Percentiles rank a stretch among this genome's conserved stretches.
Conservation (phyloP, 2,329 filamentous ascomycete species). For the Metarhizium anisopliae region DNA sequence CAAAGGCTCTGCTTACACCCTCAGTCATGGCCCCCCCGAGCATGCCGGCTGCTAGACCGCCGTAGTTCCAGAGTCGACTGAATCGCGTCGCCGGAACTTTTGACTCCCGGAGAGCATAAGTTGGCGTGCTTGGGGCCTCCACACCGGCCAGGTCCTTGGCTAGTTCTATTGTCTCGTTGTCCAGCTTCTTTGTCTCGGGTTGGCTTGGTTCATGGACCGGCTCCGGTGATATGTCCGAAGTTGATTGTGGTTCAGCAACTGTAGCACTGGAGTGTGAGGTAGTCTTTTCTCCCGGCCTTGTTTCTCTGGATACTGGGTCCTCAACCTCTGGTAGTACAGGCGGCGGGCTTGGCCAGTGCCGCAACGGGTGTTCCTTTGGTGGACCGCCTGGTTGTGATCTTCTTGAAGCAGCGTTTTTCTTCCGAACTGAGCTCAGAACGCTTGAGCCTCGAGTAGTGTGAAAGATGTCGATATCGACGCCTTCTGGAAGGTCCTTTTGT, state of each 20-base stretch:
- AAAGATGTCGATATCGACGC: conserved; percentile 38
- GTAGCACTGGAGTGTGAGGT: background rate
- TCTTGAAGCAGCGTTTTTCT: conserved; percentile 11
- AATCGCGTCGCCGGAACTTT: conserved; percentile 82
- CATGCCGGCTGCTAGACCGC: conserved; percentile 90
- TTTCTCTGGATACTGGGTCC: background rate
- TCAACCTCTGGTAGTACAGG: conserved; percentile 10
- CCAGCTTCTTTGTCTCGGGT: conserved; percentile 1
- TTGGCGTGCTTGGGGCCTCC: conserved; percentile 11
- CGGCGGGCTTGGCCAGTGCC: conserved; percentile 22
- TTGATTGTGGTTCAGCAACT: background rate
- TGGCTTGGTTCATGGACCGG: background rate
- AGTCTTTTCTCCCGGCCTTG: background rate
- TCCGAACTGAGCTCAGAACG: conserved; percentile 29
- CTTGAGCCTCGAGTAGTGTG: conserved; percentile 36
- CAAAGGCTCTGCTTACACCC: conserved; percentile 69
- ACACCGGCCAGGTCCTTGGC: conserved; percentile 17
- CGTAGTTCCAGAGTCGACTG: conserved; percentile 88
- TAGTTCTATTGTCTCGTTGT: conserved; percentile 11
- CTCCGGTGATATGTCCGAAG: background rate
- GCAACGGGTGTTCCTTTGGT: conserved; percentile 28
- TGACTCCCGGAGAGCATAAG: conserved; percentile 75
- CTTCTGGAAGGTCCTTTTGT: conserved; percentile 27
- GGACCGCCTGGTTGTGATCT: conserved; percentile 11
- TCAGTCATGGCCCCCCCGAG: conserved; percentile 86